Evolutionary conservation across 257 asterid genomes (phyloP).

Genomic region (Prunella vulgaris): DNA sequence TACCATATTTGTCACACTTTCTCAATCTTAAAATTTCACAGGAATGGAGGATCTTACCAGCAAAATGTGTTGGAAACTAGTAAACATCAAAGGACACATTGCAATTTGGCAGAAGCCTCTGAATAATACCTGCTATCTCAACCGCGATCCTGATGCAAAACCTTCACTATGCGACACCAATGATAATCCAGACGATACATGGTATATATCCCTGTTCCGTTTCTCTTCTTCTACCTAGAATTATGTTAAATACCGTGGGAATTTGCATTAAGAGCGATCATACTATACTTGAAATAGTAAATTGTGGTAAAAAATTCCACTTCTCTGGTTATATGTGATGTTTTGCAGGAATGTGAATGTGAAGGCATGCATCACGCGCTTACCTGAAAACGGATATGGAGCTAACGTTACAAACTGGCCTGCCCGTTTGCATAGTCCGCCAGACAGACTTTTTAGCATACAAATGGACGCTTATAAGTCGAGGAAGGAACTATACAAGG

Average conservation of each 20-base stretch:
- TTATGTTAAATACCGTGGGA: neutral
- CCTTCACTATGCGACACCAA: slow-evolving; percentile 41
- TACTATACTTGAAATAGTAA: neutral
- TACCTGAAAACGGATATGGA: slow-evolving; percentile 56
- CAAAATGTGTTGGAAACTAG: slow-evolving; percentile 57
- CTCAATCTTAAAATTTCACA: slow-evolving; percentile 19
- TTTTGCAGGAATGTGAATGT: slow-evolving; percentile 38
- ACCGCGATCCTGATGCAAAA: slow-evolving; percentile 28
- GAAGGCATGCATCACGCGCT: slow-evolving; percentile 43
- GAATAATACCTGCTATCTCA: slow-evolving; percentile 53
- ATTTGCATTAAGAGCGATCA: neutral
- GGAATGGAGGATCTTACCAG: slow-evolving; percentile 49
- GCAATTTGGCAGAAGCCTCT: slow-evolving; percentile 60
- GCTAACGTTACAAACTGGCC: slow-evolving; percentile 52
- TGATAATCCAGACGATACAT: slow-evolving; percentile 50
- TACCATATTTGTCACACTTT: neutral
- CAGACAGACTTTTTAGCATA: slow-evolving; percentile 51
- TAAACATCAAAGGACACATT: slow-evolving; percentile 39
- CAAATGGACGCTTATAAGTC: slow-evolving; percentile 58
- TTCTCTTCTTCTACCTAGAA: neutral
- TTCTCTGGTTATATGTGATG: neutral
- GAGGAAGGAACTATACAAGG: slow-evolving; percentile 57
- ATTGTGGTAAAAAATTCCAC: neutral
- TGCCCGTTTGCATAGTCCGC: slow-evolving; percentile 57
- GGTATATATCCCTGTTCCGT: slow-evolving; percentile 30